Base-by-base conservation (phyloP, 176 grass and related monocot genomes). In the Juncus inflexus region DNA sequence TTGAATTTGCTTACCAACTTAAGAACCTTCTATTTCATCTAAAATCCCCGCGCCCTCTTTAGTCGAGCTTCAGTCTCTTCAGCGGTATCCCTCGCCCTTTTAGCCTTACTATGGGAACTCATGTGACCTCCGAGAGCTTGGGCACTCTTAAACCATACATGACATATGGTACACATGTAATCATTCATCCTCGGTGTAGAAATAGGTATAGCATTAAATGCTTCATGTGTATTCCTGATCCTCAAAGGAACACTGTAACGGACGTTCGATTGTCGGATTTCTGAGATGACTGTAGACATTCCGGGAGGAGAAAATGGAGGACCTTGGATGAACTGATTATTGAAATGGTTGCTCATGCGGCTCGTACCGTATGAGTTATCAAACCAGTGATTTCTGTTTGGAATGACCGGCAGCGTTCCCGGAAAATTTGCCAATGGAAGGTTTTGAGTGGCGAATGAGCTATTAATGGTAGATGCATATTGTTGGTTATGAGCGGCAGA, bases 111-210 rank as follows among this genome's bases (percentile, higher is more conserved):
- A 4, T 67, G 64, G 3, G 45, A 42, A 12, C 64, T 67, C 45
- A 67, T 37, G 50, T 67, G 43, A 11, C 64, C 64, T 37, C 64
- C 43, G 4, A 67, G 47, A 8, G 19, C 50, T 53, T 67, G 64
- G 4, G 64, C 43, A 11, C 14, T 53, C 8, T n/a, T 3, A 38
- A 67, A 67, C 50, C 8, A 13, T 12, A 5, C 9, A 7, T 9
- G 5, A 35, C 64, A 67, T 36, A 37, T 36, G 64, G 10, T 16
- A 37, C 66, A 69, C 15, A 3, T 56, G 54, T 56, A 52, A 55
- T 35, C 49, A 63, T 16, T 40, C 12, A 19, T 40, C 63, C 9
- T 47, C 43, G 43, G 43, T 47, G 43, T 47, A 9, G 43, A 47
- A 6, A 6, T 5, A 6, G 43, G 43, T 9, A 9, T 5, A 47